These are phyloP conservation scores for Radiomyces spectabilis DNA, from an alignment of 192 early-diverging fungal species.

Conservation along the genomic window DNA sequence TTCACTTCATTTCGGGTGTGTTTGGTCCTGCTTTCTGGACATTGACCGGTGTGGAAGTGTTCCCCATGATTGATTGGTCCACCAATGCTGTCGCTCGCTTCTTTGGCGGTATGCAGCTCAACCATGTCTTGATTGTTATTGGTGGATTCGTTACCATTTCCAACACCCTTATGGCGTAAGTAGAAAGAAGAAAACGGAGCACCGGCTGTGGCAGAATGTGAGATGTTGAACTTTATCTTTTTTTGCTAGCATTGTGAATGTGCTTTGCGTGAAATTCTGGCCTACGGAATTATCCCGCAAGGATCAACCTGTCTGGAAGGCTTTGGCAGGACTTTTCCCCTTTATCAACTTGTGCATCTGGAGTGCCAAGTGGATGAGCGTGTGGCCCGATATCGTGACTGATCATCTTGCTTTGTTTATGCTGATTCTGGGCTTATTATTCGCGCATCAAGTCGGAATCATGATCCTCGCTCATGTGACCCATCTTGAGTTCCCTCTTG, in stretches of 20 bases:
- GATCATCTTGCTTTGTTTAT: slow-evolving; percentile 65
- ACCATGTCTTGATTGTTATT: slow-evolving; percentile 42
- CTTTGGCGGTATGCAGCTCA: slow-evolving; percentile 40
- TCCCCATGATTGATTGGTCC: slow-evolving; percentile 1
- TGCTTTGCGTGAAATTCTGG: slow-evolving; percentile 8
- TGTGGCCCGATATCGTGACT: slow-evolving; percentile 58
- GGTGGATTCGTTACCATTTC: slow-evolving; percentile 36
- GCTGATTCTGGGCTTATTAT: slow-evolving; percentile 61
- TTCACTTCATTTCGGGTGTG: slow-evolving; percentile 54
- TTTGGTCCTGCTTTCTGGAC: slow-evolving; percentile 23
- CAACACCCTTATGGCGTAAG: slow-evolving; percentile 56
- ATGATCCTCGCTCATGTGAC: slow-evolving; percentile 85
- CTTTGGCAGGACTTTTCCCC: slow-evolving; percentile 60
- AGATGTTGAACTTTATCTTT: background rate
- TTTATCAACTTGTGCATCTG: slow-evolving; percentile 42
- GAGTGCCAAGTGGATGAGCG: slow-evolving; percentile 57
- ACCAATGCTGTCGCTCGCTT: slow-evolving; percentile 10
- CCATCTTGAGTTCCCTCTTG: slow-evolving; percentile 74
- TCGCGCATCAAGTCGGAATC: slow-evolving; percentile 74
- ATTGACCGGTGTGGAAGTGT: slow-evolving; percentile 1
- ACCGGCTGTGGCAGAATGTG: background rate
- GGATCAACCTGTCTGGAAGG: slow-evolving; percentile 38
- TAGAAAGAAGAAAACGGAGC: background rate
- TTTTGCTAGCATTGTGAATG: slow-evolving; percentile 13
- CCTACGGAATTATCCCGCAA: slow-evolving; percentile 33